These are phyloP conservation scores for Botrytis byssoidea DNA, from an alignment of 2,329 filamentous ascomycete genomes.

Conservation along the genomic window DNA sequence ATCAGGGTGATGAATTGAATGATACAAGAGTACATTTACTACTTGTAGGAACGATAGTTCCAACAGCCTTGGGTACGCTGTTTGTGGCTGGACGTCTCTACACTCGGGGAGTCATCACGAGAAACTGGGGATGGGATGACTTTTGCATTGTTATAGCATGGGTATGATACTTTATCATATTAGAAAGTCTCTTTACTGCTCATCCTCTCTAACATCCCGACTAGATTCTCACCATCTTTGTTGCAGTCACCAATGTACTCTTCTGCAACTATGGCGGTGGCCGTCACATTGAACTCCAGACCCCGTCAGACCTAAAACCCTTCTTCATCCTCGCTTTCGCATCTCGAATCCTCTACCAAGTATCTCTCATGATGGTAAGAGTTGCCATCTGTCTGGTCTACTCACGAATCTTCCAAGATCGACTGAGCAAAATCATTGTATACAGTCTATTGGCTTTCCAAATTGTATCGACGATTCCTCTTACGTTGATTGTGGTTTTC, in stretches of 20 bases:
- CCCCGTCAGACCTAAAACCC: background rate
- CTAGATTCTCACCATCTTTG: background rate
- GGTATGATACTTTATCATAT: background rate
- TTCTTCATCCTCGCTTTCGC: background rate
- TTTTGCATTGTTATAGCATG: background rate
- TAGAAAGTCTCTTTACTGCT: background rate
- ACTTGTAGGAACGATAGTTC: background rate
- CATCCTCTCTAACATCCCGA: background rate
- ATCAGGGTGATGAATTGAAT: background rate
- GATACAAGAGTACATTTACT: slow-evolving; percentile 3
- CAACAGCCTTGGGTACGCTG: background rate
- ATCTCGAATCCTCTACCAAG: slow-evolving; percentile 4
- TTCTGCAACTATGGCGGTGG: background rate
- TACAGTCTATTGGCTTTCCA: background rate
- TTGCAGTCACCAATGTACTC: background rate
- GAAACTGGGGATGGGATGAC: slow-evolving; percentile 8
- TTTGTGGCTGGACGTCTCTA: slow-evolving; percentile 10
- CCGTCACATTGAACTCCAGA: background rate
- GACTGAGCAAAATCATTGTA: background rate
- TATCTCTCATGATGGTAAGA: background rate
- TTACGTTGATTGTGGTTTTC: background rate
- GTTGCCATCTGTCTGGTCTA: background rate
- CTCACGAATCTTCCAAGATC: slow-evolving; percentile 7
- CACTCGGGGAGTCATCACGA: slow-evolving; percentile 3
- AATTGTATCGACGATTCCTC: background rate